Evolutionary conservation across 371 early-diverging fungal genomes (phyloP).

Genomic region (Racocetra persica): DNA sequence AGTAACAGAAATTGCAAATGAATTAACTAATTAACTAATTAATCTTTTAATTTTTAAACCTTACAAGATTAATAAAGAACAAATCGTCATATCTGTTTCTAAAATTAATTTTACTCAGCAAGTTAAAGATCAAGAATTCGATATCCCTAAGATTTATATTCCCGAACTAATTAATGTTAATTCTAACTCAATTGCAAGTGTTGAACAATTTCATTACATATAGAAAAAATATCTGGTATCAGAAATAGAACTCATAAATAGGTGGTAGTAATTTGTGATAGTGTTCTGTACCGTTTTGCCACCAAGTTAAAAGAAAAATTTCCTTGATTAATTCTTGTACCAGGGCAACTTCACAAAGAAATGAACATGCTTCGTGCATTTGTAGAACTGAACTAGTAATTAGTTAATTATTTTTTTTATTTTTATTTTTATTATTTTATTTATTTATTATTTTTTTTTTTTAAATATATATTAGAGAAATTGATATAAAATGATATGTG

Average conservation of each 20-base stretch:
- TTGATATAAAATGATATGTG: neutral
- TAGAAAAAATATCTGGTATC: conserved; percentile 18
- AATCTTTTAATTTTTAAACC: conserved; percentile 15
- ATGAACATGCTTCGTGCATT: conserved; percentile 26
- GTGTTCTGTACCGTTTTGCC: too few relatives aligned
- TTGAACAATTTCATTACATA: conserved; percentile 12
- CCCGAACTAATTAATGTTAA: neutral
- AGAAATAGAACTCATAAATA: neutral
- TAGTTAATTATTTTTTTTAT: too few relatives aligned
- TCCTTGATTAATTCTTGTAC: conserved; percentile 29
- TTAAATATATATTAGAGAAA: too few relatives aligned
- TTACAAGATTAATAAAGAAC: neutral
- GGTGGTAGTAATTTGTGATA: too few relatives aligned
- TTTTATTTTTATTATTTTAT: too few relatives aligned
- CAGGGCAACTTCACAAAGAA: conserved; percentile 8
- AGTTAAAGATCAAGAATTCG: conserved; percentile 7
- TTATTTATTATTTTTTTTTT: too few relatives aligned
- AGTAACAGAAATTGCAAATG: neutral
- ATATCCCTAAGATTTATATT: conserved; percentile 5
- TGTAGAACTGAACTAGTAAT: conserved; percentile 16
- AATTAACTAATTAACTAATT: neutral
- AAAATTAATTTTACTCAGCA: neutral
- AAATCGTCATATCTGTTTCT: neutral
- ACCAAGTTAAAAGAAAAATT: neutral
- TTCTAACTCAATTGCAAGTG: conserved; percentile 26